A percentile compares a stretch with the other conserved stretches of the same genome.
phyloP scores from a whole-genome alignment of 106 monocot species.

The Amphibolis antarctica region DNA sequence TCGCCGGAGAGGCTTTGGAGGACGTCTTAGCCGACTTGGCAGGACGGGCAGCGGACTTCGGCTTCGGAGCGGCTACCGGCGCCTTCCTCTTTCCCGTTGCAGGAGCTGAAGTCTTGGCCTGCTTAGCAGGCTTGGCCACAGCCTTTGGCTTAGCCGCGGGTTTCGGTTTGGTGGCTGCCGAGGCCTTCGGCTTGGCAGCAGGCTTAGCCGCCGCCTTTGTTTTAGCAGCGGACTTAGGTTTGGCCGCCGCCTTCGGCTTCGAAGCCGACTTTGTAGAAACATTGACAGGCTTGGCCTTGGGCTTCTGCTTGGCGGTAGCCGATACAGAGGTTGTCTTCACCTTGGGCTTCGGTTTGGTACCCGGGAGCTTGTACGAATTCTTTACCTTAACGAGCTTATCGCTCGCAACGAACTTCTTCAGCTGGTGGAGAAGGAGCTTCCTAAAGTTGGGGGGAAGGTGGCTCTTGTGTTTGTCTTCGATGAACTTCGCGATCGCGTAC shows the following conservation, averaged over 20 bases:
- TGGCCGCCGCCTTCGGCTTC: slow-evolving; percentile 19
- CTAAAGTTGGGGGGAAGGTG: slow-evolving; percentile 57
- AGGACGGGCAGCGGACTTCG: slow-evolving; percentile 1
- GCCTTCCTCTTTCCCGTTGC: slow-evolving; percentile 22
- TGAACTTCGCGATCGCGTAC: slow-evolving; percentile 64
- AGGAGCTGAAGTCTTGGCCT: slow-evolving; percentile 1
- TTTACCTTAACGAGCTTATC: slow-evolving; percentile 74
- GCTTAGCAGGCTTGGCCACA: slow-evolving; percentile 8
- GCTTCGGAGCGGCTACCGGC: slow-evolving; percentile 3
- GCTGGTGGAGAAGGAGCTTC: slow-evolving; percentile 51
- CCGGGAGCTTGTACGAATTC: slow-evolving; percentile 67
- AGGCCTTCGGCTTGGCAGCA: slow-evolving; percentile 12
- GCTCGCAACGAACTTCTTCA: slow-evolving; percentile 48
- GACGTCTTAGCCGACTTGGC: slow-evolving; percentile 27
- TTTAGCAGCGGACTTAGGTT: slow-evolving; percentile 1
- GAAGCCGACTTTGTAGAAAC: slow-evolving; percentile 8
- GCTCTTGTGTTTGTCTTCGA: slow-evolving; percentile 62
- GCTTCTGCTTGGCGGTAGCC: not conserved
- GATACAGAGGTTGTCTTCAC: too few species aligned
- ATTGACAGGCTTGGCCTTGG: slow-evolving; percentile 5
- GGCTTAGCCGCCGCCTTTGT: slow-evolving; percentile 13
- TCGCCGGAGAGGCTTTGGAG: slow-evolving; percentile 20
- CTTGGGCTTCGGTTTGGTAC: slow-evolving; percentile 17
- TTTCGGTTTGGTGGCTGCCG: slow-evolving; percentile 6
- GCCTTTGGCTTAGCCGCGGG: slow-evolving; percentile 22